phyloP scores from a whole-genome alignment of 169 alveolate species.

The Plasmodium vinckei region DNA sequence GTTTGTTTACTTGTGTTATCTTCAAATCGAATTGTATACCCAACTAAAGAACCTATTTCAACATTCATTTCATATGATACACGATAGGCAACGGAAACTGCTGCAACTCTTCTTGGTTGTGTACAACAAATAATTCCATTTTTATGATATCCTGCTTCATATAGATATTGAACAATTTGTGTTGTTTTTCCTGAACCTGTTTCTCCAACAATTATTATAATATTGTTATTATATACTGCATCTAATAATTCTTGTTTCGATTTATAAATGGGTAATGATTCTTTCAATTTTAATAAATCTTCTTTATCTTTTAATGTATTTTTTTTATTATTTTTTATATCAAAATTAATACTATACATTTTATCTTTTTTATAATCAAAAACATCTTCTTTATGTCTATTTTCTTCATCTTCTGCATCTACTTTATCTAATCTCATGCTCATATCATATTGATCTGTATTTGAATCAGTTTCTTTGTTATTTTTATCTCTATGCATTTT shows the following conservation, averaged over 20 bases:
- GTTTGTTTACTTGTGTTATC: constrained; percentile 96
- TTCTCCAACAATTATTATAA: constrained; percentile 99
- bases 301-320: constrained; percentile 64
- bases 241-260: constrained; percentile 83
- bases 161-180: constrained; percentile 95
- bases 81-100: constrained; percentile 99
- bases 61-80: constrained; percentile 98
- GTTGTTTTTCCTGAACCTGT: constrained; percentile 99
- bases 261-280: constrained; percentile 82
- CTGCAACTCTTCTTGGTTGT: constrained; percentile 99
- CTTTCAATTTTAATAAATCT: constrained; percentile 52
- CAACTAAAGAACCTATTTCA: constrained; percentile 97
- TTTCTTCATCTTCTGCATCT: constrained; percentile 72
- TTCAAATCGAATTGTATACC: constrained; percentile 99
- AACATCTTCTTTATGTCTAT: constrained; percentile 74
- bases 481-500: constrained; percentile 74
- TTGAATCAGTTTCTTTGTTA: not conserved
- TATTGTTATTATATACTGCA: constrained; percentile 88
- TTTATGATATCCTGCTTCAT: constrained; percentile 95
- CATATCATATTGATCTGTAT: constrained; percentile 29
- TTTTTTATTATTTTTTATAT: constrained; percentile 76
- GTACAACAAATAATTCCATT: constrained; percentile 99
- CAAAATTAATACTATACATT: constrained; percentile 79
- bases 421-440: constrained; percentile 62
- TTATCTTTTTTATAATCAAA: constrained; percentile 75